Base-by-base conservation (phyloP, 805 yeast species). In the Pichia nanzhaoensis region DNA sequence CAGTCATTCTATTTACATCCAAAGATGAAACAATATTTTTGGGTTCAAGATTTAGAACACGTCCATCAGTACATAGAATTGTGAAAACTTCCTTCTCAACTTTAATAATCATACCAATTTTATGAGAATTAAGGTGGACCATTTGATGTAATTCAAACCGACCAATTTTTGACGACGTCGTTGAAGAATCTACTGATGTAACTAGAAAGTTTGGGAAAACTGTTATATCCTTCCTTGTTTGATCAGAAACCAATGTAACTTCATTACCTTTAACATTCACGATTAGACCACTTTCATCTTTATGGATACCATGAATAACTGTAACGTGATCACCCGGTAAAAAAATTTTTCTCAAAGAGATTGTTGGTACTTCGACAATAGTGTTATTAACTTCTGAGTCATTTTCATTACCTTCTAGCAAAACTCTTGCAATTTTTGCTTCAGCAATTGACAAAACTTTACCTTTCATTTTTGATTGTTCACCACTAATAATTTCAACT, bases 231-330 rank as follows among this genome's bases (percentile, higher is more conserved):
- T 83, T 80, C 56, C 78, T 79, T 1, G 95, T 82, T 65, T 89
- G 89, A 60, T 93, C 96, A 40, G 95, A 83, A 53, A 93, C 78
- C 52, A 93, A 74, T 0, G 95, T 86, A 21, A 90, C 97, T 49
- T 88, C 86, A 59, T 90, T 95, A 41, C 82, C 85, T 43, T 77
- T 76, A 20, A 87, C 78, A 53, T 80, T 75, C 35, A 93, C 89
- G 41, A 93, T 95, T 68, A 93, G 74, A 68, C 99, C 99, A 31
- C 96, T 88, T 59, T 90, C 96, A 58, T 91, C 96, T 43, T 80
- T 72, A 63, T 87, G 95, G 58, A 85, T 88, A 60, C 99, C 99
- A 59, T 82, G 86, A 33, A 85, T 76, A 28, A 91, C 93, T 47
- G 95, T 82, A 19, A 93, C 96, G 63, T 93, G 97, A 63, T 91